A percentile compares a stretch with the other conserved stretches of the same genome.
phyloP scores from a whole-genome alignment of 352 stramenopile species.

The Globisporangium viniferum region DNA sequence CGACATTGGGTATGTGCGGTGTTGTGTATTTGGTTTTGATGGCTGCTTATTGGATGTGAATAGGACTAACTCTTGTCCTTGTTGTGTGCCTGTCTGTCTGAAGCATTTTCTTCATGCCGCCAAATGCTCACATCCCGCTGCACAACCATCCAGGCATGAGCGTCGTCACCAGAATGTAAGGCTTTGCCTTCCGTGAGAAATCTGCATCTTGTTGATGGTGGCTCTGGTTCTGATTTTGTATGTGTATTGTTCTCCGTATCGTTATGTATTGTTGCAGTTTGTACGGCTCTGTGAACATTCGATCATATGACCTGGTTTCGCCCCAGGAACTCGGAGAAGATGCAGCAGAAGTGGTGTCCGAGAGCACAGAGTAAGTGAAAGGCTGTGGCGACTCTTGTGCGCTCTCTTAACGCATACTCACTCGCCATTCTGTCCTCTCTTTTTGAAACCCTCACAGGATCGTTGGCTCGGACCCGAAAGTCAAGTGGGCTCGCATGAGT shows the following conservation, averaged over 20 bases:
- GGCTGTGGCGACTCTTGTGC: too few species aligned
- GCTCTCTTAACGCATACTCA: neutral
- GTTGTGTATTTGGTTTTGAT: neutral
- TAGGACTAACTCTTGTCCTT: neutral
- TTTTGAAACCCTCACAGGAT: constrained; percentile 21
- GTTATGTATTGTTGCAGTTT: constrained; percentile 31
- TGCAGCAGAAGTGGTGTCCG: constrained; percentile 1
- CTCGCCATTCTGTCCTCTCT: neutral
- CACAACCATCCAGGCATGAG: constrained; percentile 86
- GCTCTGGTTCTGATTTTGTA: neutral
- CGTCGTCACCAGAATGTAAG: constrained; percentile 79
- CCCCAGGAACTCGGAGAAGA: constrained; percentile 33
- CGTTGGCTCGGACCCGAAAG: constrained; percentile 32
- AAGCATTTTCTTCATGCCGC: constrained; percentile 84
- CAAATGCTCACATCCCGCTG: constrained; percentile 67
- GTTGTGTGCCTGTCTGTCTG: constrained; percentile 1
- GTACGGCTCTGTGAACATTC: constrained; percentile 70
- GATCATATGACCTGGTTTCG: constrained; percentile 68
- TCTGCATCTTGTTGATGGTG: neutral
- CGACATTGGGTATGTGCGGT: constrained; percentile 52
- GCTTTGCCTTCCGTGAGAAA: constrained; percentile 2
- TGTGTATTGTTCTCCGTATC: constrained; percentile 12
- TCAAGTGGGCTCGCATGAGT: constrained; percentile 64
- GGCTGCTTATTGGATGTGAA: neutral
- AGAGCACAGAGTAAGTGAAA: constrained; percentile 32